These are phyloP conservation scores for Cardamine chenopodiifolia DNA, from an alignment of 345 rosid genomes.

Conservation along the genomic window DNA sequence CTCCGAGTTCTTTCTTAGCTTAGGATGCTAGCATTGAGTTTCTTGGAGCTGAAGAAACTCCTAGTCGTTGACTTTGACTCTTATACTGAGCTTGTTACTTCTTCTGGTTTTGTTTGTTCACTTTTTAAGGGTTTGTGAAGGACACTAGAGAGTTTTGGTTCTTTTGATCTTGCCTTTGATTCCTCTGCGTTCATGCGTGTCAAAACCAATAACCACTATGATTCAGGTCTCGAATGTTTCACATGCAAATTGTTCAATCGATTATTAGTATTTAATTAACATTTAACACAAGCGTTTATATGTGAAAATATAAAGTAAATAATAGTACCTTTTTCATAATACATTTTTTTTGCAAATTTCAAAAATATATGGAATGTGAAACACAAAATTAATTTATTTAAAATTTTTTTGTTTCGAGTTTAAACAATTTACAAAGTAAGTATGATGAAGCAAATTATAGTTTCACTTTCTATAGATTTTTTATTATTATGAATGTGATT, in stretches of 20 bases:
- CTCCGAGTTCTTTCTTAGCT: slow-evolving; percentile 59
- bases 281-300: background rate
- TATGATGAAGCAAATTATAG: background rate
- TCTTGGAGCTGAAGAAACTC: slow-evolving; percentile 57
- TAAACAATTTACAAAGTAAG: background rate
- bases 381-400: too few relatives aligned
- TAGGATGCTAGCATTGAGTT: slow-evolving; percentile 56
- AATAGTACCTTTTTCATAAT: background rate
- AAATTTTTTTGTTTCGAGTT: background rate
- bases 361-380: too few relatives aligned
- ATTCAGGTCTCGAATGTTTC: background rate
- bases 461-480: background rate
- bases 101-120: slow-evolving; percentile 29
- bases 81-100: slow-evolving; percentile 19
- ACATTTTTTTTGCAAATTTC: too few relatives aligned
- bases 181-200: slow-evolving; percentile 22
- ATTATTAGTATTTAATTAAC: background rate
- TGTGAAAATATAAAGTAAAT: background rate
- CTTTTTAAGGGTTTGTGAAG: slow-evolving; percentile 4
- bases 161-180: slow-evolving; percentile 19
- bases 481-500: background rate
- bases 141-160: slow-evolving; percentile 22
- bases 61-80: slow-evolving; percentile 29
- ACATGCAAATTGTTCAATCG: background rate
- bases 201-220: background rate